These are phyloP conservation scores for Metarhizium humberi DNA, from an alignment of 2,329 filamentous ascomycete genomes.

Conservation along the genomic window DNA sequence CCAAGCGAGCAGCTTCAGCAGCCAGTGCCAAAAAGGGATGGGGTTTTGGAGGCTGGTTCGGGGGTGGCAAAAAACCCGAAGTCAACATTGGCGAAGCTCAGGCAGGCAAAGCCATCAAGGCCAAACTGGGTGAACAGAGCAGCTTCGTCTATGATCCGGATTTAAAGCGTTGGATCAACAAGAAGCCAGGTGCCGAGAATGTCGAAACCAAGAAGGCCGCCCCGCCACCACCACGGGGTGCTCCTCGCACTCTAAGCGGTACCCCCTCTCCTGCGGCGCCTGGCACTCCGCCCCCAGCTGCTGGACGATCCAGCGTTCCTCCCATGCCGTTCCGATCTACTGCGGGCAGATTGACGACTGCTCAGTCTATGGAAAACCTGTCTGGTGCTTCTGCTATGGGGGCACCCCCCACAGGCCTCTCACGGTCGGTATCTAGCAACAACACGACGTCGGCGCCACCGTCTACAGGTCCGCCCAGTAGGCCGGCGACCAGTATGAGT, in stretches of 20 bases:
- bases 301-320: conserved; percentile 21
- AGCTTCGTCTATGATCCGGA: conserved; percentile 92
- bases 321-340: conserved; percentile 18
- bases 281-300: conserved; percentile 22
- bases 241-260: conserved; percentile 42
- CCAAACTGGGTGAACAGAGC: conserved; percentile 89
- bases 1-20: conserved; percentile 48
- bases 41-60: conserved; percentile 80
- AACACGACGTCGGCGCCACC: conserved; percentile 24
- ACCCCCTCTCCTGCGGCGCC: conserved; percentile 36
- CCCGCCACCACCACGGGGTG: conserved; percentile 67
- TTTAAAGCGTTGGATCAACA: conserved; percentile 97
- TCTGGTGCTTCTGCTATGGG: conserved; percentile 22
- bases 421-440: conserved; percentile 40
- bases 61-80: conserved; percentile 53
- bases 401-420: conserved; percentile 29
- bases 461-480: conserved; percentile 46
- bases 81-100: conserved; percentile 25
- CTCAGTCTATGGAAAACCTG: conserved; percentile 15
- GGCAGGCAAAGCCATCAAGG: conserved; percentile 65
- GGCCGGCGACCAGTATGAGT: conserved; percentile 74
- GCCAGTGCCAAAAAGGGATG: conserved; percentile 55
- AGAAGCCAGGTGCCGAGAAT: conserved; percentile 67
- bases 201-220: conserved; percentile 52
- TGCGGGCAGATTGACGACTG: not conserved